Percentiles rank a stretch among this genome's conserved stretches.
Conservation (phyloP, 2,329 filamentous ascomycete genomes). For the Diaporthe citrichinensis region DNA sequence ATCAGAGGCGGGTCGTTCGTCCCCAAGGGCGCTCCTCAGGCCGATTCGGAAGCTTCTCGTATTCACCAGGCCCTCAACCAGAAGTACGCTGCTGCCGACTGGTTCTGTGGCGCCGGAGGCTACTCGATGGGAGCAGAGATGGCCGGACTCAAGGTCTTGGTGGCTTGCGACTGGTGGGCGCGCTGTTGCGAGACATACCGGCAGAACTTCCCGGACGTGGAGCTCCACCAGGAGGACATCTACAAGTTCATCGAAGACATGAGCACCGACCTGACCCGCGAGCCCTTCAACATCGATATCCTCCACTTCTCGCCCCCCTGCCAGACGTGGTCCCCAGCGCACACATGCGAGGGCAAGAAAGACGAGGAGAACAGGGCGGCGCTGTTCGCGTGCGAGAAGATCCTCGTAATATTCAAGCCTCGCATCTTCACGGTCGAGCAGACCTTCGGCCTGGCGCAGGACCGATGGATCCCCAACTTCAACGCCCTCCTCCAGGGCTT, state of each 20-base stretch:
- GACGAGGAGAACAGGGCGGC: constrained; percentile 78
- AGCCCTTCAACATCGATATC: constrained; percentile 69
- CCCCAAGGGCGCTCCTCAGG: constrained; percentile 43
- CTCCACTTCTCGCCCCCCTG: constrained; percentile 85
- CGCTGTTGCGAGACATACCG: constrained; percentile 71
- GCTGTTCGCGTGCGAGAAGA: constrained; percentile 65
- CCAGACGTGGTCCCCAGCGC: constrained; percentile 80
- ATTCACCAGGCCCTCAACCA: constrained; percentile 50
- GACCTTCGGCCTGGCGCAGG: constrained; percentile 75
- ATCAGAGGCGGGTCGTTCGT: constrained; percentile 56
- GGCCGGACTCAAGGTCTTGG: constrained; percentile 70
- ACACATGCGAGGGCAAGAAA: constrained; percentile 71
- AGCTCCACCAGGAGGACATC: constrained; percentile 63
- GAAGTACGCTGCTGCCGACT: constrained; percentile 78
- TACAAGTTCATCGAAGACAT: constrained; percentile 62
- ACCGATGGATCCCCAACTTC: constrained; percentile 69
- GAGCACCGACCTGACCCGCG: constrained; percentile 44
- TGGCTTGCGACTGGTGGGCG: constrained; percentile 74
- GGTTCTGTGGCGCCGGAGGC: constrained; percentile 81
- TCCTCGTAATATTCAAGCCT: constrained; percentile 73
- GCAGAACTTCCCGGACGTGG: constrained; percentile 68
- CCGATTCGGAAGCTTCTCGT: neutral
- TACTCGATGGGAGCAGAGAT: constrained; percentile 73
- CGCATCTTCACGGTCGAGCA: constrained; percentile 84
- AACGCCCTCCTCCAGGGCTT: constrained; percentile 74